Conservation (phyloP, 1,284 basidiomycete species). For the Ganoderma multipileum region DNA sequence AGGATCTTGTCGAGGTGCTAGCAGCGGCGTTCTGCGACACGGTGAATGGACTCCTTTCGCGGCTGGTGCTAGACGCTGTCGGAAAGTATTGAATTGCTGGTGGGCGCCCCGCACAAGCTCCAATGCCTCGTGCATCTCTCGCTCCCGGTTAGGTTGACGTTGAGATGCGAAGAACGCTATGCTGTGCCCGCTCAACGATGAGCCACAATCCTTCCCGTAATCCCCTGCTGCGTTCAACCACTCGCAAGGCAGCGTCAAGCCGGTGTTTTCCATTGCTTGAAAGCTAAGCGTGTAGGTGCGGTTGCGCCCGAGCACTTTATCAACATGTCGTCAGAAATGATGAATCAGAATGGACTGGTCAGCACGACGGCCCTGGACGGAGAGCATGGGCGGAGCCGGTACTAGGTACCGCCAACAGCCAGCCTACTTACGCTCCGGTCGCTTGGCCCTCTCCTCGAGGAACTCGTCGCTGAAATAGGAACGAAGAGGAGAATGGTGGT, state of each 20-base stretch:
- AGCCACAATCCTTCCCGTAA: background rate
- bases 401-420: background rate
- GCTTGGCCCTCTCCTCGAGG: background rate
- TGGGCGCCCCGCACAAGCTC: background rate
- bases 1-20: background rate
- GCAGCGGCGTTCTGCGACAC: background rate
- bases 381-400: background rate
- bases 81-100: background rate
- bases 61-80: background rate
- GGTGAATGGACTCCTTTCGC: background rate
- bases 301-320: background rate
- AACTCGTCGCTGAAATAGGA: background rate
- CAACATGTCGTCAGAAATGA: background rate
- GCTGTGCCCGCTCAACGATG: background rate
- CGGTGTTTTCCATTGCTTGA: background rate
- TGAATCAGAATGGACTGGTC: background rate
- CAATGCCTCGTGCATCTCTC: background rate
- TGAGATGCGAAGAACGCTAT: background rate
- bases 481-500: background rate
- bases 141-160: background rate
- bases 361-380: background rate
- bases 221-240: background rate
- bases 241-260: background rate
- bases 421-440: background rate
- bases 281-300: background rate